Base-by-base conservation (phyloP, 2,329 filamentous ascomycete genomes). In the Juglanconis juglandina region DNA sequence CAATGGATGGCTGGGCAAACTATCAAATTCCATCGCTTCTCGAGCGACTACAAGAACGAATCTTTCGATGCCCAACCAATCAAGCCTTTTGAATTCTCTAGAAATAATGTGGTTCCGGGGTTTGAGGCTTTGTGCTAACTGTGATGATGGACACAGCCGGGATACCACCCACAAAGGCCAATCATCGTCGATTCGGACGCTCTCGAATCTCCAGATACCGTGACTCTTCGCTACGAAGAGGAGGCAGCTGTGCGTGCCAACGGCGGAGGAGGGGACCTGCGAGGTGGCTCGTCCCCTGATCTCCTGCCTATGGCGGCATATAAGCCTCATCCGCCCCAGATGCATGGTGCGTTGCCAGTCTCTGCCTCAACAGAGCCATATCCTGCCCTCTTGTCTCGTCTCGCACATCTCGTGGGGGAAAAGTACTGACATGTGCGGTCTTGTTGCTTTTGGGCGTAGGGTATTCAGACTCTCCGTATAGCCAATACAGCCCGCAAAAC, bases 251-350 rank as follows among this genome's bases (percentile, higher is more conserved):
- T 76, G 65, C 77, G 77, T 75, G 78, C 75, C 65, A 80, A 78
- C 77, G 80, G 80, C 69, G 79, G 62, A 61, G 62, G 57, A 58
- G 62, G 79, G 73, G 78, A 77, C 74, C 77, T 77, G 73, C 75
- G 75, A 69, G 78, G 79, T 81, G 85, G 80, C 76, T 85, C 78
- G 77, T 80, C 81, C 72, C 79, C 73, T 73, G 75, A 77, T 73
- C 75, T 87, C 70, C 78, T 90, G 77, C 87, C 89, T 76, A 93
- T 93, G 89, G 89, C 90, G 75, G 88, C 88, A 77, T 93, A 92
- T 81, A 96, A 96, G 77, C 77, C 86, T 61, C 86, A 89, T 74
- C 81, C 87, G 76, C 82, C 88, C 75, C 89, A 88, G 74, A 84
- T 93, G 79, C 89, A 94, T 77, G 90, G 92, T 96, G 80, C 79